phyloP scores from a whole-genome alignment of 352 stramenopile species.

The Phytophthora pinifolia region DNA sequence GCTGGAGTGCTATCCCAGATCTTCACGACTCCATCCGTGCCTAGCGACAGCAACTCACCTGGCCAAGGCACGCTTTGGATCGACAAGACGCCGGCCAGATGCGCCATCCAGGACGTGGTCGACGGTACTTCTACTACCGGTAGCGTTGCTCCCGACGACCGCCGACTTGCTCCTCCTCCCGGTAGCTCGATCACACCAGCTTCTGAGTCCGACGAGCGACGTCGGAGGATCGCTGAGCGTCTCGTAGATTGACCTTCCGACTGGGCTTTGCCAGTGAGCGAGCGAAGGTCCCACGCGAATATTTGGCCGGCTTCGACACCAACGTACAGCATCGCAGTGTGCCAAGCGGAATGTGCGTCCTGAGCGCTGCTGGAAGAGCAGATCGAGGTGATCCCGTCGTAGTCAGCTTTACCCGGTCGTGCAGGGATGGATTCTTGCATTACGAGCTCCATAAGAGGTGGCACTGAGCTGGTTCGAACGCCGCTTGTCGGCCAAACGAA shows the following conservation, averaged over 20 bases:
- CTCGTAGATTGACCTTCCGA: conserved; percentile 2
- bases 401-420: conserved; percentile 11
- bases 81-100: conserved; percentile 35
- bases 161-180: conserved; percentile 1
- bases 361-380: conserved; percentile 17
- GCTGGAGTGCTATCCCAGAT: conserved; percentile 45
- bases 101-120: conserved; percentile 43
- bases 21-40: conserved; percentile 43
- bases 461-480: conserved; percentile 13
- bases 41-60: conserved; percentile 50
- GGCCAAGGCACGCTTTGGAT: conserved; percentile 40
- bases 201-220: conserved; percentile 8
- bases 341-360: background rate
- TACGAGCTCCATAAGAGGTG: conserved; percentile 21
- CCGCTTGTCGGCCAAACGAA: conserved; percentile 50
- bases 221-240: conserved; percentile 22
- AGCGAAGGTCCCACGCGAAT: conserved; percentile 24
- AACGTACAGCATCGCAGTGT: conserved; percentile 23
- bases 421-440: conserved; percentile 14
- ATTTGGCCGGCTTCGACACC: conserved; percentile 27
- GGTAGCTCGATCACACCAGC: conserved; percentile 3
- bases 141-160: conserved; percentile 2
- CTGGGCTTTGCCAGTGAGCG: conserved; percentile 10
- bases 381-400: conserved; percentile 29
- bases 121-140: conserved; percentile 26